Percentiles rank a stretch among this genome's conserved stretches.
These are phyloP conservation scores for Misopates orontium DNA, from an alignment of 257 asterid species.

Conservation along the genomic window DNA sequence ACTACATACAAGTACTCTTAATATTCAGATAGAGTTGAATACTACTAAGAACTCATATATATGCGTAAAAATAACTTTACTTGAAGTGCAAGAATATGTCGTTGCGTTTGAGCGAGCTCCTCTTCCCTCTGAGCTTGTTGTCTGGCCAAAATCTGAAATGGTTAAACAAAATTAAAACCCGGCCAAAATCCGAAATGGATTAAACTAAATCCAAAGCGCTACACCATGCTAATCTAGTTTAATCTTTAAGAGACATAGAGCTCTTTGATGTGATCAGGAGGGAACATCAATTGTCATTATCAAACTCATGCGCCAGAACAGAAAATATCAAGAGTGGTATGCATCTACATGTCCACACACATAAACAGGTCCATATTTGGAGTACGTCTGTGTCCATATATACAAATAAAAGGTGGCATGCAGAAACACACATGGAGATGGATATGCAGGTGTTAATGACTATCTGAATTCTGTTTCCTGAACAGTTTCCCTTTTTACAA, in stretches of 20 bases:
- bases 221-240: conserved; percentile 16
- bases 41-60: background rate
- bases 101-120: conserved; percentile 95
- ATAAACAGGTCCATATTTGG: background rate
- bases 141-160: conserved; percentile 88
- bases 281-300: background rate
- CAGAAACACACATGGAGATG: background rate
- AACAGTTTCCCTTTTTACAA: conserved; percentile 7
- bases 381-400: background rate
- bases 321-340: conserved; percentile 1
- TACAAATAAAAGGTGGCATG: background rate
- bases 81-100: conserved; percentile 97
- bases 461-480: background rate
- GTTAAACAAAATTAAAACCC: conserved; percentile 38
- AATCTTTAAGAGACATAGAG: conserved; percentile 12
- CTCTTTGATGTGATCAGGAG: too few species aligned
- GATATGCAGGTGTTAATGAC: background rate
- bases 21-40: background rate
- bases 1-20: background rate
- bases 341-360: background rate
- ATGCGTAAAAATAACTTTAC: conserved; percentile 27
- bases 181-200: conserved; percentile 70
- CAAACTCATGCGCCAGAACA: conserved; percentile 5
- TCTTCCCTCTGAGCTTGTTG: conserved; percentile 99
- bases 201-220: conserved; percentile 29